These are phyloP conservation scores for Pseudogymnoascus sp. DNA, from an alignment of 2,329 filamentous ascomycete species.

Conservation along the genomic window DNA sequence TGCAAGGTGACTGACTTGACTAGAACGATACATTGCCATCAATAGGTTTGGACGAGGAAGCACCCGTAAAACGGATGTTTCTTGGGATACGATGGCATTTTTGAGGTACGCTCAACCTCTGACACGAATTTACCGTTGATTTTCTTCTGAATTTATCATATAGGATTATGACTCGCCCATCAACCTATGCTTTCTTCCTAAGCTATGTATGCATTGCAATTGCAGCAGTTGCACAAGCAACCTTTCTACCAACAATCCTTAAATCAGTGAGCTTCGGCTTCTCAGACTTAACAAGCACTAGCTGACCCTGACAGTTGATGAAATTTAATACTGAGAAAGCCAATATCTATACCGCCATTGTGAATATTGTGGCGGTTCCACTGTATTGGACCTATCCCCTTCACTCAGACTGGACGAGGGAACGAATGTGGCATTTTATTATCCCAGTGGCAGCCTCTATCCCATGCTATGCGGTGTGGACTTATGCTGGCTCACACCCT, in stretches of 20 bases:
- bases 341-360: conserved; percentile 20
- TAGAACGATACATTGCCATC: conserved; percentile 20
- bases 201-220: conserved; percentile 19
- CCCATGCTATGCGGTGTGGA: conserved; percentile 10
- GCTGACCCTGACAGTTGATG: conserved; percentile 13
- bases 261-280: background rate
- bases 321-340: conserved; percentile 17
- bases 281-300: background rate
- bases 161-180: conserved; percentile 19
- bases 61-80: conserved; percentile 18
- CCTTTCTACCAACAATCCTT: conserved; percentile 21
- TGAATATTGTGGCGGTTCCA: conserved; percentile 18
- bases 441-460: background rate
- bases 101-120: background rate
- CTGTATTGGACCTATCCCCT: conserved; percentile 7
- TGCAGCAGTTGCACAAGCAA: conserved; percentile 20
- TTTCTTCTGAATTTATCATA: background rate
- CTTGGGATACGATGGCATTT: conserved; percentile 19
- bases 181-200: conserved; percentile 20
- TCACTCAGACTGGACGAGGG: conserved; percentile 6
- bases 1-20: background rate
- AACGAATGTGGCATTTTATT: conserved; percentile 10
- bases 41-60: conserved; percentile 20
- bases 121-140: background rate
- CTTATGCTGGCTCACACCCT: conserved; percentile 7